Conservation (phyloP, 129 eudicot genomes). For the Sambucus nigra region DNA sequence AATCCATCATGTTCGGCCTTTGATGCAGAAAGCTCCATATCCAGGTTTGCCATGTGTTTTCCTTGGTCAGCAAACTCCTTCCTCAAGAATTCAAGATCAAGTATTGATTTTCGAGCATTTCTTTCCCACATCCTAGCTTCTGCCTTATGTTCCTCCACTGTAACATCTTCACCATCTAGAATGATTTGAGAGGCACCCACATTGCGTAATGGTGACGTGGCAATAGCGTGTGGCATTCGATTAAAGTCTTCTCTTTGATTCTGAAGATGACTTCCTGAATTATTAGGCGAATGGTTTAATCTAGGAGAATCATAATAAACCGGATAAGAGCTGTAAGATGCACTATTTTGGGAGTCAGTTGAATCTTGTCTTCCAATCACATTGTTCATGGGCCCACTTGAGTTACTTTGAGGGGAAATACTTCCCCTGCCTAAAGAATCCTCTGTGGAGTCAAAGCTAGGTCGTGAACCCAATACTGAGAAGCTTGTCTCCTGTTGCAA, state of each 20-base stretch:
- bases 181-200: conserved; percentile 24
- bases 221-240: conserved; percentile 23
- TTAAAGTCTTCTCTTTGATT: conserved; percentile 38
- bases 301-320: conserved; percentile 30
- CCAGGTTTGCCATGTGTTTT: conserved; percentile 29
- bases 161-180: conserved; percentile 30
- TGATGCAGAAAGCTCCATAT: conserved; percentile 45
- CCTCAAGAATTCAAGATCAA: conserved; percentile 43
- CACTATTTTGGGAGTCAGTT: conserved; percentile 27
- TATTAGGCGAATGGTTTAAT: conserved; percentile 27
- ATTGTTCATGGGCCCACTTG: conserved; percentile 21
- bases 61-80: conserved; percentile 50
- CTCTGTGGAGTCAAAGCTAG: conserved; percentile 57
- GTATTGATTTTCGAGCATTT: conserved; percentile 47
- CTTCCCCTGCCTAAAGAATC: conserved; percentile 53
- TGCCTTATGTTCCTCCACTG: conserved; percentile 42
- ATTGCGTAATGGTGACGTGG: conserved; percentile 36
- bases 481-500: conserved; percentile 52
- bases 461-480: conserved; percentile 40
- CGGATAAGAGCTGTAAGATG: conserved; percentile 33
- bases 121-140: conserved; percentile 81
- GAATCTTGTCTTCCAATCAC: conserved; percentile 44
- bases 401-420: conserved; percentile 36
- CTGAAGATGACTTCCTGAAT: conserved; percentile 23
- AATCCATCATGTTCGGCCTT: conserved; percentile 43